phyloP scores from a whole-genome alignment of 2,329 filamentous ascomycete genomes.

The Fusarium zealandicum region DNA sequence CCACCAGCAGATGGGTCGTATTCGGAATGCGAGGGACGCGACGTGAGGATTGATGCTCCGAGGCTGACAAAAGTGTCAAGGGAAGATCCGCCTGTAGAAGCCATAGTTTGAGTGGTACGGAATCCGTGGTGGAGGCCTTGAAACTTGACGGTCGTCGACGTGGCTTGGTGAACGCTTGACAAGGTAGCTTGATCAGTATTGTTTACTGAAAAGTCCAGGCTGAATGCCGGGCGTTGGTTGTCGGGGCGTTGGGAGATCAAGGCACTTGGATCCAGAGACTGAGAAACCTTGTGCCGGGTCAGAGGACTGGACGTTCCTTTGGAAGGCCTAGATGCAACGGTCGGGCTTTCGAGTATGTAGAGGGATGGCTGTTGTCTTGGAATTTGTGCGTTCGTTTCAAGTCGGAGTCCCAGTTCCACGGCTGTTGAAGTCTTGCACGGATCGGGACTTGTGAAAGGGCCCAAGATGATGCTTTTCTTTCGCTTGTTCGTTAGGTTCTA shows the following conservation, averaged over 20 bases:
- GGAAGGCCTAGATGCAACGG: not conserved
- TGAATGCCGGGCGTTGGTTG: not conserved
- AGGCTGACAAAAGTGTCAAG: constrained; percentile 13
- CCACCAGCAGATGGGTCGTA: constrained; percentile 35
- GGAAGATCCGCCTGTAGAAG: constrained; percentile 7
- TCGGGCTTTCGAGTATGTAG: not conserved
- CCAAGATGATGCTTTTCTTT: constrained; percentile 4
- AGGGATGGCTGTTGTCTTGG: not conserved
- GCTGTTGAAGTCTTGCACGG: not conserved
- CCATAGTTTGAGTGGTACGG: constrained; percentile 9
- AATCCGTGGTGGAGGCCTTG: not conserved
- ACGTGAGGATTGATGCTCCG: constrained; percentile 20
- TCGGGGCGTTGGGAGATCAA: not conserved
- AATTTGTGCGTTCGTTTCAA: not conserved
- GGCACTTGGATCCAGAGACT: not conserved
- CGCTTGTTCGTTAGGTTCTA: constrained; percentile 14
- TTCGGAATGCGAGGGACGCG: constrained; percentile 32
- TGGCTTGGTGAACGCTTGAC: not conserved
- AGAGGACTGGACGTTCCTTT: not conserved
- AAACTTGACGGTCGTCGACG: not conserved
- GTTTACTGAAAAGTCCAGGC: not conserved
- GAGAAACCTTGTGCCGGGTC: not conserved
- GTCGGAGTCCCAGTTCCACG: not conserved
- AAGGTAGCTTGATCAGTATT: not conserved
- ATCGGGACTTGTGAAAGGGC: constrained; percentile 5